A percentile compares a stretch with the other conserved stretches of the same genome.
Evolutionary conservation across 192 early-diverging fungal genomes (phyloP).

Genomic region (Backusella liffmaniae): DNA sequence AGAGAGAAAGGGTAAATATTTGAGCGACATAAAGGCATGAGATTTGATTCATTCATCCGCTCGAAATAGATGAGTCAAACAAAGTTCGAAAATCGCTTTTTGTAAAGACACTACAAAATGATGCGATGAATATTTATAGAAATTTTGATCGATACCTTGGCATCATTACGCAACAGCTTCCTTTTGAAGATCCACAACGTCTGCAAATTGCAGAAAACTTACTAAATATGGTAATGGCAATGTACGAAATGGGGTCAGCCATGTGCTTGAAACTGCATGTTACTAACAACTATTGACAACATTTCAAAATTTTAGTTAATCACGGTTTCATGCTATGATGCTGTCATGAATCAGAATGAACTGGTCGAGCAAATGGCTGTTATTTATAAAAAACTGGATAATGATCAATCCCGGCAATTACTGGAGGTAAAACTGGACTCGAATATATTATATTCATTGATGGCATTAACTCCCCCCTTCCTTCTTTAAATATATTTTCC

Average conservation of each 20-base stretch:
- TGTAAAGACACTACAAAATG: background rate
- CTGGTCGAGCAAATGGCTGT: background rate
- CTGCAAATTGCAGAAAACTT: background rate
- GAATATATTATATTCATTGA: background rate
- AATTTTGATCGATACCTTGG: background rate
- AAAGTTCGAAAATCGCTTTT: background rate
- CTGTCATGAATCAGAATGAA: background rate
- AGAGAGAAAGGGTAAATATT: background rate
- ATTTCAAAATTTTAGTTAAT: background rate
- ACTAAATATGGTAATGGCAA: conserved; percentile 7
- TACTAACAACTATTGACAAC: too few relatives aligned
- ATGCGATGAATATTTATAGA: background rate
- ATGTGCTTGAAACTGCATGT: too few relatives aligned
- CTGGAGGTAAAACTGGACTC: background rate
- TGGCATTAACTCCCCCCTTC: background rate
- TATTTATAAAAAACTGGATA: background rate
- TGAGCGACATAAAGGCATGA: background rate
- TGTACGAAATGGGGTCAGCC: background rate
- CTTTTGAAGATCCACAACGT: background rate
- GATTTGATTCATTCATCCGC: background rate
- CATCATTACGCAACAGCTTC: background rate
- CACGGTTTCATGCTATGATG: background rate
- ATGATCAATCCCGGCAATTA: background rate
- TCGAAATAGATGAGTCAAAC: background rate
- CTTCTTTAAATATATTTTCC: background rate